A percentile compares a stretch with the other conserved stretches of the same genome.
Conservation (phyloP, 192 early-diverging fungal genomes). For the Backusella tuberculispora region DNA sequence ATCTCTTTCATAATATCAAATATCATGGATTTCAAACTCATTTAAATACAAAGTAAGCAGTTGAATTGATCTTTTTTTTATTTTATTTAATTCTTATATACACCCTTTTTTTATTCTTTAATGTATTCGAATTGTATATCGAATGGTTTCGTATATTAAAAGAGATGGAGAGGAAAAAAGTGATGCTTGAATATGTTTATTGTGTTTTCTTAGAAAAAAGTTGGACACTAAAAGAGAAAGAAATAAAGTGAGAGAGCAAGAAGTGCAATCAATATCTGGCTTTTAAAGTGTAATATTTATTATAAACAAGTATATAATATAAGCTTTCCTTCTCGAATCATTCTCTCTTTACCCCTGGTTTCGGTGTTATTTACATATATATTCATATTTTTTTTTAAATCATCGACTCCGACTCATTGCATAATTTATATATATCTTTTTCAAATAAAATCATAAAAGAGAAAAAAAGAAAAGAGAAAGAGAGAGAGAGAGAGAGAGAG, state of each 20-base stretch:
- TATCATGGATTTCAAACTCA: background rate
- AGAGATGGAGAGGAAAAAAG: too few species aligned
- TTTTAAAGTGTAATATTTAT: background rate
- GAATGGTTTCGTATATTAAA: too few species aligned
- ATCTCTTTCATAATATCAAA: background rate
- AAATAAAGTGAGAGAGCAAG: background rate
- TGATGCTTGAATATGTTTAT: too few species aligned
- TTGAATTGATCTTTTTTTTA: background rate
- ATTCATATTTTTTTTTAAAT: background rate
- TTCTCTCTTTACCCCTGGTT: background rate
- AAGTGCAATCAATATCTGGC: conserved; percentile 4
- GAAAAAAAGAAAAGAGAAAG: too few species aligned
- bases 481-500: too few species aligned
- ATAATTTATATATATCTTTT: too few species aligned
- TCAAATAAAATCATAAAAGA: too few species aligned
- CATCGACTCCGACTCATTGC: background rate
- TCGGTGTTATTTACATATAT: background rate
- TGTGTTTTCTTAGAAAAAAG: too few species aligned
- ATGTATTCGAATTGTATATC: too few species aligned
- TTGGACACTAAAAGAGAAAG: too few species aligned
- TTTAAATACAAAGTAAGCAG: background rate
- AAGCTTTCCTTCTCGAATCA: background rate
- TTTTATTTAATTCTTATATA: too few species aligned
- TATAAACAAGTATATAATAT: background rate
- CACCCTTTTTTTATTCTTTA: too few species aligned